Conservation (phyloP, 2,329 filamentous ascomycete species). For the Penicillium sp. region DNA sequence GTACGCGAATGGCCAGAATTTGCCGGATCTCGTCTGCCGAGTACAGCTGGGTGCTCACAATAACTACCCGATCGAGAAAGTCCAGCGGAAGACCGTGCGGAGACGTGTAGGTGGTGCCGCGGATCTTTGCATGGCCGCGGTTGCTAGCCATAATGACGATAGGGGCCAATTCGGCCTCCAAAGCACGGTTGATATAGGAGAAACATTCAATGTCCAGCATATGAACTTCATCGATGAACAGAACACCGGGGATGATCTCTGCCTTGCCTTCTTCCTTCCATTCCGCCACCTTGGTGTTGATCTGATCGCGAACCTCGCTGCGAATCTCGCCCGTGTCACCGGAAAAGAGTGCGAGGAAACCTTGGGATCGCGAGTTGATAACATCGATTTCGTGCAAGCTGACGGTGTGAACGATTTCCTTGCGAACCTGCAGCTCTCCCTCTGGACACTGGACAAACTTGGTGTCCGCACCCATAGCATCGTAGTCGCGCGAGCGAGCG, state of each 20-base stretch:
- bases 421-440: constrained; percentile 92
- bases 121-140: constrained; percentile 81
- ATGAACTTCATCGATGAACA: constrained; percentile 98
- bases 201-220: constrained; percentile 99
- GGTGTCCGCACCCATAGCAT: constrained; percentile 96
- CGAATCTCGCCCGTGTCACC: constrained; percentile 97
- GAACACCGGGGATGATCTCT: constrained; percentile 90
- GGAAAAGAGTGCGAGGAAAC: constrained; percentile 93
- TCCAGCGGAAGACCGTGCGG: constrained; percentile 92
- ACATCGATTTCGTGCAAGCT: constrained; percentile 98
- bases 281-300: constrained; percentile 97
- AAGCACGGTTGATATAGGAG: constrained; percentile 93
- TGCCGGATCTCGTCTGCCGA: constrained; percentile 77
- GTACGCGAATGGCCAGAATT: constrained; percentile 84
- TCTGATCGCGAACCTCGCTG: constrained; percentile 95
- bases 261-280: constrained; percentile 99
- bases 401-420: constrained; percentile 95
- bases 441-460: constrained; percentile 98
- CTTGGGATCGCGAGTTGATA: constrained; percentile 98
- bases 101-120: constrained; percentile 86
- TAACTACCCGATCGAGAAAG: constrained; percentile 91
- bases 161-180: constrained; percentile 89
- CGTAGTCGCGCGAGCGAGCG: constrained; percentile 92
- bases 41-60: constrained; percentile 90
- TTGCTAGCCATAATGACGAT: constrained; percentile 99